Conservation (phyloP, 2,329 filamentous ascomycete genomes). For the Aspergillus pseudonomiae region DNA sequence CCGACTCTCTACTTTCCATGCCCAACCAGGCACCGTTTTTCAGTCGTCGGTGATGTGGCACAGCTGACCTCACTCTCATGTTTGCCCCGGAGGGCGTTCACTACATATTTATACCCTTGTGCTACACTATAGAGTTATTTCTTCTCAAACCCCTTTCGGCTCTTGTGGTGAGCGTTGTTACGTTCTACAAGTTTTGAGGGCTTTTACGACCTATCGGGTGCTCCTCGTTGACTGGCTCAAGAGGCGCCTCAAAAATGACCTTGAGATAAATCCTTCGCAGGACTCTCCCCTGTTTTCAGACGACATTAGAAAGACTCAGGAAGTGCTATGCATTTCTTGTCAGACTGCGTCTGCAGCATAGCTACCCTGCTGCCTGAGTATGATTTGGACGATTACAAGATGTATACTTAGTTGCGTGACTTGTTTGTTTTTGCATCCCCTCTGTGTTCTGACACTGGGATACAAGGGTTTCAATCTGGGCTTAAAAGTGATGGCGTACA, state of each 20-base stretch:
- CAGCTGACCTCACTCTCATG: background rate
- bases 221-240: conserved; percentile 3
- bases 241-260: background rate
- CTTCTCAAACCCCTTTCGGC: background rate
- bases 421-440: conserved; percentile 7
- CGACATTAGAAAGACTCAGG: background rate
- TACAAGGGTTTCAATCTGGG: background rate
- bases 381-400: conserved; percentile 7
- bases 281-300: too few species aligned
- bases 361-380: background rate
- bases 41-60: conserved; percentile 37
- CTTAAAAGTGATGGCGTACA: conserved; percentile 17
- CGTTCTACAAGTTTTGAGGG: background rate
- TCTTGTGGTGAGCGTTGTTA: background rate
- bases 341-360: background rate
- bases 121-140: background rate
- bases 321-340: background rate
- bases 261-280: background rate
- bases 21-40: conserved; percentile 46
- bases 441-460: background rate
- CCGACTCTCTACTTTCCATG: conserved; percentile 51
- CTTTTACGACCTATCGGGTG: background rate
- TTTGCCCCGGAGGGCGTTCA: background rate
- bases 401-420: conserved; percentile 11
- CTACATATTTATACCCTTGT: background rate